Evolutionary conservation across 2,329 filamentous ascomycete genomes (phyloP).

Genomic region (Arthrobotrys musiformis): DNA sequence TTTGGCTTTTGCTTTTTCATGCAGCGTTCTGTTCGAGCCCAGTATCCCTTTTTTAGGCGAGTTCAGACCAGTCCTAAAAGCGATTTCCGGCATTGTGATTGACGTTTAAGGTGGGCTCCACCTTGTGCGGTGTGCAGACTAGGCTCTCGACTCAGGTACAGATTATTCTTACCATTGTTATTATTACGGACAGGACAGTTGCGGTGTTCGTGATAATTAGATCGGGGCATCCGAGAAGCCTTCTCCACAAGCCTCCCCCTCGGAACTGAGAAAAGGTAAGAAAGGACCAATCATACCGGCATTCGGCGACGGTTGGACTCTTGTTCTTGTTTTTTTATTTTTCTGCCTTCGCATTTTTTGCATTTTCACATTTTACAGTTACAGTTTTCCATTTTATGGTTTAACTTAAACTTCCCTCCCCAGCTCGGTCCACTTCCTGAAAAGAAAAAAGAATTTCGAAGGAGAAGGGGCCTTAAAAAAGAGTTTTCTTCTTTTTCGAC

Average conservation of each 20-base stretch:
- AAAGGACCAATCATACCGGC: conserved; percentile 27
- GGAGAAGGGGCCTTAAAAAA: neutral
- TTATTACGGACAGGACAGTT: conserved; percentile 13
- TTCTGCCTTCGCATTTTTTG: too few species aligned
- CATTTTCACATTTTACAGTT: neutral
- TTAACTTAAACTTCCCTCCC: conserved; percentile 14
- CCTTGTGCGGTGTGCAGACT: conserved; percentile 36
- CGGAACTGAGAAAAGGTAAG: neutral
- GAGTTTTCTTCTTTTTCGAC: conserved; percentile 3
- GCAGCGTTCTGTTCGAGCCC: conserved; percentile 12
- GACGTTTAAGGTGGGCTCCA: conserved; percentile 53
- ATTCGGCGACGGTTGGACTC: neutral
- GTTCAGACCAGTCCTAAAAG: conserved; percentile 33
- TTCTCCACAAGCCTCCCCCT: neutral
- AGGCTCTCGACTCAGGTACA: conserved; percentile 55
- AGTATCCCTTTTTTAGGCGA: conserved; percentile 53
- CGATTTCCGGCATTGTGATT: conserved; percentile 39
- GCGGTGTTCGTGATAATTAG: conserved; percentile 39
- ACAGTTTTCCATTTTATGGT: too few species aligned
- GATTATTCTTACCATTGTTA: too few species aligned
- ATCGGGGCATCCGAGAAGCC: conserved; percentile 48
- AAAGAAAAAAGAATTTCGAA: neutral
- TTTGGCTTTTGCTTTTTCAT: conserved; percentile 51
- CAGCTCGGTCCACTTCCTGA: conserved; percentile 18
- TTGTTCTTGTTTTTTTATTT: neutral